A percentile compares a stretch with the other conserved stretches of the same genome.
phyloP scores from a whole-genome alignment of 495 filamentous ascomycete genomes.

The Hypoxylon trugodes region DNA sequence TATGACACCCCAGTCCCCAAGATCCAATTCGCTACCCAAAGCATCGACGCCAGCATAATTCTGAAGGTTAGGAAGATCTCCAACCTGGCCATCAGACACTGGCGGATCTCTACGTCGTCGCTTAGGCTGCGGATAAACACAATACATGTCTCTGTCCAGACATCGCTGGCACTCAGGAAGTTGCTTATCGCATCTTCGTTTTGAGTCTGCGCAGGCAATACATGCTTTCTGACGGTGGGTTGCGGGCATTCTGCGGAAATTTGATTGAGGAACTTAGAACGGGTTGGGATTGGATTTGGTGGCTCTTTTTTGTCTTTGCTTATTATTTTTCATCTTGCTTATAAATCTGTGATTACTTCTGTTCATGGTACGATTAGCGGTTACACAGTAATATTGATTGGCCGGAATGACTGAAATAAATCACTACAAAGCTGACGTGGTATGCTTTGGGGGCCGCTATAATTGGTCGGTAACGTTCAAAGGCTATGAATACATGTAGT shows the following conservation, averaged over 20 bases:
- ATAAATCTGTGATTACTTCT: too few relatives aligned
- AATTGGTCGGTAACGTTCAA: too few relatives aligned
- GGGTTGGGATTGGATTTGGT: too few relatives aligned
- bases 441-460: too few relatives aligned
- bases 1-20: neutral
- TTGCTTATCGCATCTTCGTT: constrained; percentile 18
- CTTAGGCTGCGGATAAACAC: constrained; percentile 13
- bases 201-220: constrained; percentile 12
- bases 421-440: too few relatives aligned
- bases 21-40: neutral
- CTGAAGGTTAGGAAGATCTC: neutral
- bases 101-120: constrained; percentile 1
- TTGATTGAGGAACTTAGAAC: too few relatives aligned
- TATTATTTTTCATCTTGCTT: too few relatives aligned
- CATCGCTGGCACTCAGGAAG: constrained; percentile 14
- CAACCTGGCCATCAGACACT: neutral
- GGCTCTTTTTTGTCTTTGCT: too few relatives aligned
- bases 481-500: too few relatives aligned
- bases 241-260: constrained; percentile 9
- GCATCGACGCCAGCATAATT: neutral
- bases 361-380: too few relatives aligned
- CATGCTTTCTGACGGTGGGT: constrained; percentile 9
- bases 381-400: too few relatives aligned
- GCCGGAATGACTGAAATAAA: too few relatives aligned
- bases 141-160: constrained; percentile 13